These are phyloP conservation scores for Linnemannia exigua DNA, from an alignment of 192 early-diverging fungal genomes.

Conservation along the genomic window DNA sequence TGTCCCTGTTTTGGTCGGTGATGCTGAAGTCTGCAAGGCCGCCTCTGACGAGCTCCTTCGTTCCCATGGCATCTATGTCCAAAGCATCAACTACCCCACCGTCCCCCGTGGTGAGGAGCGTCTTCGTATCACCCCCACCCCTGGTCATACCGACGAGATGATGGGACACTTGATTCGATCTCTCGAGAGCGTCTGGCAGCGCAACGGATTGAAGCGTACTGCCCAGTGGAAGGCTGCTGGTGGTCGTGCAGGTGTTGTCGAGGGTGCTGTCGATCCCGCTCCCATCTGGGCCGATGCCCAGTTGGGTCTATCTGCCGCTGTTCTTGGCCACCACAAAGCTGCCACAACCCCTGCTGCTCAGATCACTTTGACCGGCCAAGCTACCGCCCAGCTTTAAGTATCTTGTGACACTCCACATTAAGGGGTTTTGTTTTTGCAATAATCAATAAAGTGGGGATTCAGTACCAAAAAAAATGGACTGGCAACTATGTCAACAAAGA, in stretches of 20 bases:
- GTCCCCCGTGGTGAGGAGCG: constrained; percentile 96
- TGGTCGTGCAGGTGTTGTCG: constrained; percentile 91
- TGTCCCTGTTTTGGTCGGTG: constrained; percentile 97
- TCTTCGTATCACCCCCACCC: constrained; percentile 97
- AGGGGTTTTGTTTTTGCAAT: no score
- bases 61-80: constrained; percentile 96
- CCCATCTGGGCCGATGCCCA: constrained; percentile 75
- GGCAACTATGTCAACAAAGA: no score
- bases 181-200: constrained; percentile 89
- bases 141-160: constrained; percentile 89
- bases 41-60: constrained; percentile 93
- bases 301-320: constrained; percentile 42
- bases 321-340: constrained; percentile 14
- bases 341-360: neutral
- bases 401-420: no score
- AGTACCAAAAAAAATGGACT: no score
- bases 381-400: constrained; percentile 33
- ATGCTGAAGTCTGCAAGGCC: constrained; percentile 94
- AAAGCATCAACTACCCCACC: constrained; percentile 99
- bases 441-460: no score
- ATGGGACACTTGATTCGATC: constrained; percentile 88
- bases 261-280: constrained; percentile 57
- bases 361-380: neutral
- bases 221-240: constrained; percentile 89
- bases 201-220: constrained; percentile 87